Percentiles rank a stretch among this genome's conserved stretches.
These are phyloP conservation scores for Mycogone perniciosa DNA, from an alignment of 2,329 filamentous ascomycete genomes.

Conservation along the genomic window DNA sequence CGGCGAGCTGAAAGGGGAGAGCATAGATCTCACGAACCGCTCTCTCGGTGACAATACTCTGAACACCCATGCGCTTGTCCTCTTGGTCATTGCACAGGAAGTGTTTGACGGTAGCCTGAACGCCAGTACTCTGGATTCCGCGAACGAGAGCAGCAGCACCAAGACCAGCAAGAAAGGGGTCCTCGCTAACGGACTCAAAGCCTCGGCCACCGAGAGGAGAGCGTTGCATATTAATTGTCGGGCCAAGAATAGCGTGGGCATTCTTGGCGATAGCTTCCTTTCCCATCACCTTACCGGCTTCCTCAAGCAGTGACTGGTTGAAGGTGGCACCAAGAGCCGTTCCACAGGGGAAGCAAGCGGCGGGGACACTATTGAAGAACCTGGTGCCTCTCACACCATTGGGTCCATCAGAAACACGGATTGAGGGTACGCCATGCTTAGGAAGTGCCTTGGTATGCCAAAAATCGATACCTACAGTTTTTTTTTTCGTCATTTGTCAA, in stretches of 20 bases:
- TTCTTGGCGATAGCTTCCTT: conserved; percentile 50
- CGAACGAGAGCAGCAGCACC: conserved; percentile 47
- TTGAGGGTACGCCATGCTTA: conserved; percentile 54
- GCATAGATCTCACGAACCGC: conserved; percentile 54
- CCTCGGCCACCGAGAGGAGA: conserved; percentile 54
- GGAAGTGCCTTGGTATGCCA: conserved; percentile 62
- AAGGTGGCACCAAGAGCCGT: conserved; percentile 53
- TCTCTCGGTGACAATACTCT: conserved; percentile 48
- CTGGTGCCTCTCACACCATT: conserved; percentile 63
- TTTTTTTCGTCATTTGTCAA: background rate
- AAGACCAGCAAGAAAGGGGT: conserved; percentile 50
- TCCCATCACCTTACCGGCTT: conserved; percentile 46
- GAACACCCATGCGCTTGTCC: conserved; percentile 49
- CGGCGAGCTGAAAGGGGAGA: conserved; percentile 51
- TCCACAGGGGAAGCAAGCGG: conserved; percentile 56
- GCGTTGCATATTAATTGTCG: conserved; percentile 58
- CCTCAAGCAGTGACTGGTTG: conserved; percentile 45
- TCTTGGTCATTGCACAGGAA: conserved; percentile 58
- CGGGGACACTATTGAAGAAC: conserved; percentile 58
- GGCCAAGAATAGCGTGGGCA: conserved; percentile 52
- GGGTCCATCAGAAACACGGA: conserved; percentile 62
- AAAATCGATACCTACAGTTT: conserved; percentile 51
- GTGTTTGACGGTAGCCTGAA: conserved; percentile 54
- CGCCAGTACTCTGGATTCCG: conserved; percentile 50
- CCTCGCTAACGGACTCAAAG: conserved; percentile 54